Percentiles rank a stretch among this genome's conserved stretches.
These are phyloP conservation scores for Populus hybrid DNA, from an alignment of 441 rosid species.

Conservation along the genomic window DNA sequence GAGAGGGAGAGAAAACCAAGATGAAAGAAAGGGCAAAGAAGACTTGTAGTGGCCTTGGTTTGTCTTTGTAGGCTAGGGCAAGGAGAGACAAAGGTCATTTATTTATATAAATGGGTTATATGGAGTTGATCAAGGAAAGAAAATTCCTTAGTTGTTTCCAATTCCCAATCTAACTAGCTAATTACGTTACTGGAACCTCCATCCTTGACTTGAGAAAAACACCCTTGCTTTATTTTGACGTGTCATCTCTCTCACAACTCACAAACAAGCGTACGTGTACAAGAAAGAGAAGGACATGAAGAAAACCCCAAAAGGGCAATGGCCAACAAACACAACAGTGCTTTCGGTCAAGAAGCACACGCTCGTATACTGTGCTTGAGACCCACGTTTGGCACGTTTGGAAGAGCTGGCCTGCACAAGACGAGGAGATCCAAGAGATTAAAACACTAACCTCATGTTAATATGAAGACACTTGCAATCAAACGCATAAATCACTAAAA, in stretches of 20 bases:
- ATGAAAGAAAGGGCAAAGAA: conserved; percentile 8
- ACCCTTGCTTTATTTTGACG: conserved; percentile 23
- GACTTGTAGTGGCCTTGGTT: conserved; percentile 6
- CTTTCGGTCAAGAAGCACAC: conserved; percentile 22
- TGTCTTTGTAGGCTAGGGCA: neutral
- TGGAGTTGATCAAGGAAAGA: neutral
- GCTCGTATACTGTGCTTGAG: conserved; percentile 4
- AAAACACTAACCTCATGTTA: no score
- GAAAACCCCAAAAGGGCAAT: neutral
- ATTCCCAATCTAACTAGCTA: conserved; percentile 1
- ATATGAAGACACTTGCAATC: neutral
- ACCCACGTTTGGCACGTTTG: conserved; percentile 23
- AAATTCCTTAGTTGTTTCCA: conserved; percentile 13
- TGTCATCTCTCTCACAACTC: conserved; percentile 10
- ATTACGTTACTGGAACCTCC: neutral
- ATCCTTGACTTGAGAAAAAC: conserved; percentile 15
- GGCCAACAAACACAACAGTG: neutral
- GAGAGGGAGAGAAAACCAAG: neutral
- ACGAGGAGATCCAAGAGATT: neutral
- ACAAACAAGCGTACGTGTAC: conserved; percentile 30
- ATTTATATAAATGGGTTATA: neutral
- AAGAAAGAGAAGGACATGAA: conserved; percentile 1
- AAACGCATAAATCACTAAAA: neutral
- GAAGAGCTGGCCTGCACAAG: neutral
- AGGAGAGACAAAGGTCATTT: conserved; percentile 2